Percentiles rank a stretch among this genome's conserved stretches.
These are phyloP conservation scores for Prunus dulcis DNA, from an alignment of 306 rosid genomes.

Conservation along the genomic window DNA sequence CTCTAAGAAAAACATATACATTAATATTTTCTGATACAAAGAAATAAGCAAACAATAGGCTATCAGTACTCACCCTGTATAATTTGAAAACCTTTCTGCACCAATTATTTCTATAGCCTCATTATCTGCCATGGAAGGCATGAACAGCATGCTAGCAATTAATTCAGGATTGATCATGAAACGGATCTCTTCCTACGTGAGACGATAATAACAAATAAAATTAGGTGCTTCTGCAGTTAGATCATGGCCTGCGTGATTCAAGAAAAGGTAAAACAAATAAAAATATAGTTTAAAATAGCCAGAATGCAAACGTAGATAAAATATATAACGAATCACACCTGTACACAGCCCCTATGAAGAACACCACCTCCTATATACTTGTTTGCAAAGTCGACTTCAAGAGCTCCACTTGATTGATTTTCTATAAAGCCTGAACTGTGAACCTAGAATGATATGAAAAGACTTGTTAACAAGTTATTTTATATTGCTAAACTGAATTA, in stretches of 20 bases:
- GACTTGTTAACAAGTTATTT: conserved; percentile 5
- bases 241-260: conserved; percentile 21
- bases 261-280: conserved; percentile 10
- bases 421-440: conserved; percentile 69
- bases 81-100: conserved; percentile 82
- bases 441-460: conserved; percentile 46
- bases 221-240: conserved; percentile 18
- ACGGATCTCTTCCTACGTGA: conserved; percentile 86
- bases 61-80: conserved; percentile 65
- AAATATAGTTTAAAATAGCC: not conserved
- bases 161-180: conserved; percentile 90
- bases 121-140: conserved; percentile 84
- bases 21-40: not conserved
- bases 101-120: conserved; percentile 92
- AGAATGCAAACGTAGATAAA: not conserved
- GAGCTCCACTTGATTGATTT: conserved; percentile 65
- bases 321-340: conserved; percentile 39
- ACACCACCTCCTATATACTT: conserved; percentile 89
- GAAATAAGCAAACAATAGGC: not conserved
- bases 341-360: conserved; percentile 82
- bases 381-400: conserved; percentile 97
- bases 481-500: conserved; percentile 5
- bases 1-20: not conserved
- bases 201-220: conserved; percentile 21
- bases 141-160: conserved; percentile 83